Evolutionary conservation across 805 yeast species (phyloP), one percentile per base, ranked within the genome.

Genomic region (Candida multigemmis): DNA sequence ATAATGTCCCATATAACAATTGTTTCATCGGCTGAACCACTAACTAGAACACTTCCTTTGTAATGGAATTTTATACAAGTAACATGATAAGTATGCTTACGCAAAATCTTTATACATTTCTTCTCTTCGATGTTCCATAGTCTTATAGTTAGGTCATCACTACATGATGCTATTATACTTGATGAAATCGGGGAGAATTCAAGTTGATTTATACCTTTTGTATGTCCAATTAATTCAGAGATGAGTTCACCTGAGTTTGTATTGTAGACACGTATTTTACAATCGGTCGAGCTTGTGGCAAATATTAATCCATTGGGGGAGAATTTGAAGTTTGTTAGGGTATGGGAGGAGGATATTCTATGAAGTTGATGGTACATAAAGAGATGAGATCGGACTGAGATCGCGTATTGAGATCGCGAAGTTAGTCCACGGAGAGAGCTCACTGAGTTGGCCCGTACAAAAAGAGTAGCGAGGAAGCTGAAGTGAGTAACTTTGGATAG

Each of bases 11-110:
- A 89, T 2, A 89, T 67, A 27, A 87, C 69, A 10, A 91, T 77
- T 27, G 89, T 84, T 46, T 89, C 97, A 51, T 89, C 98, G 26
- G 91, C 73, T 1, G 93, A 74, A 0, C 94, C 94, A 22, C 87
- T 71, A 14, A 82, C 74, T 10, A 91, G 48, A 13, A 91, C 50
- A 35, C 84, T 82, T 1, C 96, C 95, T 46, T 77, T 78, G 21
- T 61, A 50, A 36, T 74, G 81, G 57, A 77, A 89, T 27, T 64
- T 64, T 4, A 85, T 52, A n/a, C 79, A 61, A 1, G 83, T 76
- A 7, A 85, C 83, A 32, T 84, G 89, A 36, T 77, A 89, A 0
- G 94, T 84, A 44, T 89, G 98, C 5, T 93, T 87, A 26, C 65
- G 59, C 17, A 86, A 53, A 5, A 69, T 50, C 27, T 63, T 56